Conservation (phyloP, 108 stramenopile genomes). For the Cylindrotheca closterium region DNA sequence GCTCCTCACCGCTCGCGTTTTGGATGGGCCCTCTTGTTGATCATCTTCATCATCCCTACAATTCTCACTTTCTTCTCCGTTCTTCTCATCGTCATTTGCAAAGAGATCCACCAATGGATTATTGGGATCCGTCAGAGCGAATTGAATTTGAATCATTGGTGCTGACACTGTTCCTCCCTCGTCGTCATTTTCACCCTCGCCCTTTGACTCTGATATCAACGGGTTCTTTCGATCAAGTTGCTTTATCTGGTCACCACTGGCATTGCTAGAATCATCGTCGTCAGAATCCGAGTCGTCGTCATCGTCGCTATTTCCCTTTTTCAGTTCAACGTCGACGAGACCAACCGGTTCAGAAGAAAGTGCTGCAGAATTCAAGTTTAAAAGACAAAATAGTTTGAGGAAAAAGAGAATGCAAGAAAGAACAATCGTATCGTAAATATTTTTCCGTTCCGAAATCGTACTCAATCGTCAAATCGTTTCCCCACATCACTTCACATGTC, state of each 20-base stretch:
- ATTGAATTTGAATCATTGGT: constrained; percentile 34
- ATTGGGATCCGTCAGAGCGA: constrained; percentile 15
- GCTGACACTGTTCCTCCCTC: not conserved
- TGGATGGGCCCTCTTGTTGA: not conserved
- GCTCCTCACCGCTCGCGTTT: constrained; percentile 11
- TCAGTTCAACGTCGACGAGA: not conserved
- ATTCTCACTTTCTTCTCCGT: constrained; percentile 10
- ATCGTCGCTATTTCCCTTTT: constrained; percentile 8
- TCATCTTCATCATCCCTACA: constrained; percentile 1
- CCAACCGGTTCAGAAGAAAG: not conserved
- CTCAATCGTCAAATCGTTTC: too few species aligned
- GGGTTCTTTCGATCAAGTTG: not conserved
- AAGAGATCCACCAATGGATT: constrained; percentile 31
- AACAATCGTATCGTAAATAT: not conserved
- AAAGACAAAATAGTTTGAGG: not conserved
- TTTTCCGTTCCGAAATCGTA: too few species aligned
- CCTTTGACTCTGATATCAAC: too few species aligned
- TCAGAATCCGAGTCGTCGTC: constrained; percentile 18
- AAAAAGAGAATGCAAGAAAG: not conserved
- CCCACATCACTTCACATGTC: too few species aligned
- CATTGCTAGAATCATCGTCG: constrained; percentile 5
- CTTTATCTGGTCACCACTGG: not conserved
- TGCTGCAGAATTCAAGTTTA: not conserved
- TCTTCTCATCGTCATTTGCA: not conserved
- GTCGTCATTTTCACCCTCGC: not conserved